phyloP scores from a whole-genome alignment of 805 yeast species.

The Saturnispora dispora region DNA sequence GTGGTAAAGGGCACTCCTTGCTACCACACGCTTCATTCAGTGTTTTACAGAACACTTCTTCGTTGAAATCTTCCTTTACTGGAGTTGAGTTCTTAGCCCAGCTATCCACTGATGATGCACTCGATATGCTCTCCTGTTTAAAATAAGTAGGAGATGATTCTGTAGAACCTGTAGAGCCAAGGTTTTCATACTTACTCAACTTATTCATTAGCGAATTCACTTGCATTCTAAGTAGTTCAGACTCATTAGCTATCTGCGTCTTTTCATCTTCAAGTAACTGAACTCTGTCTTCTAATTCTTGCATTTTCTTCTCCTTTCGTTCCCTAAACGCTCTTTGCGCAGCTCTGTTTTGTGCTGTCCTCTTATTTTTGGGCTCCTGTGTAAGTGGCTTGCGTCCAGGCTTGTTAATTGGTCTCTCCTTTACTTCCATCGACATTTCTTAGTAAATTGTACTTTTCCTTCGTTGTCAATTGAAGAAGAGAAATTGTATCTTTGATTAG shows the following conservation, averaged over 20 bases:
- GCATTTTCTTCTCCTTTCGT: constrained; percentile 80
- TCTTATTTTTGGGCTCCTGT: constrained; percentile 68
- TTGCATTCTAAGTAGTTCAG: constrained; percentile 65
- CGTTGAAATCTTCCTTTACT: constrained; percentile 42
- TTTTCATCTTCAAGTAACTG: constrained; percentile 61
- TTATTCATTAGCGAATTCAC: constrained; percentile 67
- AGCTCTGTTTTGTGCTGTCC: constrained; percentile 95
- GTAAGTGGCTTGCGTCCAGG: constrained; percentile 78
- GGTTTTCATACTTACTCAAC: constrained; percentile 27
- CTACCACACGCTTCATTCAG: constrained; percentile 81
- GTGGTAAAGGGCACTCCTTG: constrained; percentile 57
- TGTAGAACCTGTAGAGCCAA: constrained; percentile 3
- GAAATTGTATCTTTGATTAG: neutral
- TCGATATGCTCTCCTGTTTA: constrained; percentile 2
- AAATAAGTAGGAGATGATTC: constrained; percentile 1
- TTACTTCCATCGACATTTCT: neutral
- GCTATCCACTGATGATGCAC: constrained; percentile 7
- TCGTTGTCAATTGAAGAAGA: neutral
- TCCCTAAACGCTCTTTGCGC: constrained; percentile 98
- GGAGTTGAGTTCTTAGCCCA: neutral
- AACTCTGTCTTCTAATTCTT: constrained; percentile 77
- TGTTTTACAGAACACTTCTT: constrained; percentile 70
- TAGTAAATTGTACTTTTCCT: neutral
- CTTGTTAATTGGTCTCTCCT: constrained; percentile 24
- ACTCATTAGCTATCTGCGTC: constrained; percentile 57